Evolutionary conservation across 257 asterid species (phyloP).

Genomic region (Asclepias syriaca): DNA sequence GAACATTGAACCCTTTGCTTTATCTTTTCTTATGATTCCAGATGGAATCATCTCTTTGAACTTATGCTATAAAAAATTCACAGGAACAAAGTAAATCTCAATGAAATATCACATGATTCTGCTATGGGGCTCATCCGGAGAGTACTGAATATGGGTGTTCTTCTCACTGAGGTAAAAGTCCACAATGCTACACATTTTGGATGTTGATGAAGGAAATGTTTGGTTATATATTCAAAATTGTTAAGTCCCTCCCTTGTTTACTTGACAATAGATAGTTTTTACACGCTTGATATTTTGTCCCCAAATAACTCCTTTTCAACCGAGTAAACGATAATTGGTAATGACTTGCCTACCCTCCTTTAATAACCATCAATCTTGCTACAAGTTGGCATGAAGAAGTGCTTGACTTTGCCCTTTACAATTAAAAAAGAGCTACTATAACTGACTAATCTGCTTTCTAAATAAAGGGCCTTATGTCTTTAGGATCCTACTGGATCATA

Average conservation of each 20-base stretch:
- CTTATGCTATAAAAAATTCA: constrained; percentile 18
- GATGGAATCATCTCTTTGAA: constrained; percentile 6
- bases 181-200: constrained; percentile 11
- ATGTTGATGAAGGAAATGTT: constrained; percentile 8
- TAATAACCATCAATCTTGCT: background rate
- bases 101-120: constrained; percentile 91
- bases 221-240: background rate
- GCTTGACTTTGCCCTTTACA: background rate
- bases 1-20: constrained; percentile 20
- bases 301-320: background rate
- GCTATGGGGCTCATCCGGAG: constrained; percentile 83
- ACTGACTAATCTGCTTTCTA: background rate
- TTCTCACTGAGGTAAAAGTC: constrained; percentile 74
- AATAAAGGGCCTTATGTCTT: background rate
- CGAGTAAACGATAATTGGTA: background rate
- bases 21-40: constrained; percentile 3
- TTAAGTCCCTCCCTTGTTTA: background rate
- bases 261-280: background rate
- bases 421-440: background rate
- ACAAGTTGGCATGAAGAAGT: background rate
- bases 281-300: background rate
- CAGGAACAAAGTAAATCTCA: constrained; percentile 84
- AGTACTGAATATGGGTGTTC: constrained; percentile 70
- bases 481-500: background rate
- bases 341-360: background rate